Conservation (phyloP, 176 grass and related monocot species). For the Poa pratensis region DNA sequence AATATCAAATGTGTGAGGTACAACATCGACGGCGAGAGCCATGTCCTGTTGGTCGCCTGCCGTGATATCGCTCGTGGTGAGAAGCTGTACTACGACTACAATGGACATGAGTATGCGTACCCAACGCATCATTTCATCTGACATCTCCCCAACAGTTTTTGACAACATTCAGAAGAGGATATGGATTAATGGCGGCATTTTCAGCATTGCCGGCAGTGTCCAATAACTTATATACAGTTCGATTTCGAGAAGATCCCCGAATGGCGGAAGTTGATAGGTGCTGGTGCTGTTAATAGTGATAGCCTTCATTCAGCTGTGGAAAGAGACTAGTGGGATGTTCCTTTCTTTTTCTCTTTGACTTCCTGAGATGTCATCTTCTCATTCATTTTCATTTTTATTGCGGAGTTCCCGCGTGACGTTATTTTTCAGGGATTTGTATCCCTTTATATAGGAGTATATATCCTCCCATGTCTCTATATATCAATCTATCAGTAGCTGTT, state of each 20-base stretch:
- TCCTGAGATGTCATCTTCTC: background rate
- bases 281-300: conserved; percentile 18
- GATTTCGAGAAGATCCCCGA: conserved; percentile 26
- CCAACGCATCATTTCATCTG: conserved; percentile 89
- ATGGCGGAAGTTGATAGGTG: conserved; percentile 35
- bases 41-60: conserved; percentile 79
- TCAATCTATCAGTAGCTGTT: background rate
- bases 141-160: conserved; percentile 33
- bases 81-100: conserved; percentile 96
- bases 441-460: conserved; percentile 31
- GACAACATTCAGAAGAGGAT: conserved; percentile 33
- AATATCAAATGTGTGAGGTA: conserved; percentile 93
- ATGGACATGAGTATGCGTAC: conserved; percentile 84
- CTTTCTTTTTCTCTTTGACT: background rate
- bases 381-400: conserved; percentile 33
- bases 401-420: background rate
- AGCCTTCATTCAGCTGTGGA: conserved; percentile 22
- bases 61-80: conserved; percentile 88
- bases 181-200: conserved; percentile 48
- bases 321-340: conserved; percentile 36
- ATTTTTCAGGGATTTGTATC: background rate
- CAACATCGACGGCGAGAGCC: conserved; percentile 79
- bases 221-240: conserved; percentile 33
- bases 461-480: conserved; percentile 12
- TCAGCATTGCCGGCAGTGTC: conserved; percentile 44